Evolutionary conservation across 805 yeast species (phyloP), one percentile per base, ranked within the genome.

Genomic region (Ogataea paradorogensis): DNA sequence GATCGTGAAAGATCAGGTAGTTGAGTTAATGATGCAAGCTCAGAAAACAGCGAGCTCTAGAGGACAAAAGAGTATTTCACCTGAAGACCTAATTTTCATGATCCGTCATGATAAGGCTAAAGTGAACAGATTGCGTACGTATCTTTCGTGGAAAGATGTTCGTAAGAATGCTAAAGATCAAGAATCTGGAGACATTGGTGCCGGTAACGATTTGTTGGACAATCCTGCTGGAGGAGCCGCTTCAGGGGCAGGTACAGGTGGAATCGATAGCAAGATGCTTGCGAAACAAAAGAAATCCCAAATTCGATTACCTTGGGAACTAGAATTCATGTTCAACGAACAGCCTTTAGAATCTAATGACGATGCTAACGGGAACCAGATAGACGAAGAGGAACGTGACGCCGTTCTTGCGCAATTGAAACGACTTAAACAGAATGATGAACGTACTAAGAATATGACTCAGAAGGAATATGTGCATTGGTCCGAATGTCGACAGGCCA

Each of bases 401-500:
- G 96, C 96, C 4, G 83, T 88, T 24, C 62, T 82, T 21, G 93
- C 95, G 0, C 87, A 95, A n/a, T 66, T 88, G 61, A 88, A 89
- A 60, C 70, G 97, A 42, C 72, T 93, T 50, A 88, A 89, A 55
- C 81, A 78, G 62, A 97, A 97, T 4, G 99, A 93, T 63, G 96
- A 93, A 36, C 73, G 99, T 46, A 93, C 99, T 0, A 78, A 72
- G 48, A 76, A 83, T 51, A 93, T 93, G 99, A 93, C 99, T 1
- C 84, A 81, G 56, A 96, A 93, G 54, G 99, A 93, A 59, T 93
- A 93, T 56, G 99, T 90, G 13, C 99, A 93, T 60, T 93, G 98
- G 97, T 86, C 96, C 9, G 99, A 93, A 57, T 93, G 99, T 64
- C 77, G 99, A 46, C 99, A 93, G 62, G 98, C 98, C 1, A 82